Base-by-base conservation (phyloP, 306 rosid genomes). In the Carpinus viminea region DNA sequence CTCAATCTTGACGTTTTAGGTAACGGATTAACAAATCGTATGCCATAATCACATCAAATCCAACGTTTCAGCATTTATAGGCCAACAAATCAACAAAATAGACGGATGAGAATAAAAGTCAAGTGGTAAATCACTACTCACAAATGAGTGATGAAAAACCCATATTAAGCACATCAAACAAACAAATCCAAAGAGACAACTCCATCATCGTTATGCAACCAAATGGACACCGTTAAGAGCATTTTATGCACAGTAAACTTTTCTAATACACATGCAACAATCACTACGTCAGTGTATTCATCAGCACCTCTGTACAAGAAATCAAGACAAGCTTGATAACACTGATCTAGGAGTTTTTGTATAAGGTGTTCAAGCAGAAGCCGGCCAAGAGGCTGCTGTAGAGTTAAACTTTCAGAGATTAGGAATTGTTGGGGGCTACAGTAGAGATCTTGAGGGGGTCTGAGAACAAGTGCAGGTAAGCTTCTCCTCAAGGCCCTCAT, bases 291-390 rank as follows among this genome's bases (percentile, higher is more conserved):
- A 75, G 77, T 47, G 77, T 47, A 56, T 17, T 59, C 43, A 48
- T 43, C 73, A 70, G 73, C 59, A 76, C 83, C 77, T 79, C 76
- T 83, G 75, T 74, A 81, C 88, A 80, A 65, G 70, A 62, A 76
- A 68, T 24, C 36, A 47, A 54, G 48, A 74, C 9, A 72, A 55
- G 77, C 74, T 55, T 47, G 70, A 20, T 38, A 77, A 85, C 66
- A 64, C 55, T 41, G n/a, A 70, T 26, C 31, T 65, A 68, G n/a
- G 72, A n/a, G 34, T 18, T 41, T 68, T 9, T 41, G 16, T 38
- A 41, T 17, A 34, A 68, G 31, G 72, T 41, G 72, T 68, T 36
- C 24, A 73, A 74, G 51, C 5, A 43, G 57, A 77, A 60, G 71
- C 68, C 75, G 71, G 76, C 72, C 77, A 41, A 75, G 18, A 78